Conservation (phyloP, 2,329 filamentous ascomycete species). For the Purpureocillium takamizusanense region DNA sequence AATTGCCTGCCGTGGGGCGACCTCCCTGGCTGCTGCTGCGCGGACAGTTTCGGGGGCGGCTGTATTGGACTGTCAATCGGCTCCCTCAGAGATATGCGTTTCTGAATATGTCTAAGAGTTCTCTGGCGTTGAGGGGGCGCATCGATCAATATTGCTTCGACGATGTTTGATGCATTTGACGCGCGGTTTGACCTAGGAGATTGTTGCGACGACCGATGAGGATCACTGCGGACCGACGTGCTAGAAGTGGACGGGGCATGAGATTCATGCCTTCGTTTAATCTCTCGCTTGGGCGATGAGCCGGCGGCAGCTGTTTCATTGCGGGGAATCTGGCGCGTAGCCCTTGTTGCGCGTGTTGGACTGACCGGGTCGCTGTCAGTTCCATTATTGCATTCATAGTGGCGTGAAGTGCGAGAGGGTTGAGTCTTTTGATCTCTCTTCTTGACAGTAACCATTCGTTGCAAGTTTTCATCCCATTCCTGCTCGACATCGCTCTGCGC, state of each 20-base stretch:
- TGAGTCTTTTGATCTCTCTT: constrained; percentile 25
- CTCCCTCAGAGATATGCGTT: constrained; percentile 42
- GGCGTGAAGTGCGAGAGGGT: too few species aligned
- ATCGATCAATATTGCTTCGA: constrained; percentile 50
- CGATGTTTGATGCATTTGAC: constrained; percentile 35
- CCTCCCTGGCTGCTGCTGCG: constrained; percentile 7
- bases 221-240: constrained; percentile 31
- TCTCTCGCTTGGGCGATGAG: constrained; percentile 20
- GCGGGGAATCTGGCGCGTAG: constrained; percentile 36
- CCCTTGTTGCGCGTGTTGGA: constrained; percentile 43
- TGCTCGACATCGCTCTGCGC: constrained; percentile 37
- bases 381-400: too few species aligned
- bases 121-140: constrained; percentile 33
- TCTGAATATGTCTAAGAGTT: constrained; percentile 53
- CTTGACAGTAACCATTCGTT: constrained; percentile 44
- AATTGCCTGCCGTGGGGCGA: constrained; percentile 18
- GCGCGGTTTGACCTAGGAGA: constrained; percentile 42
- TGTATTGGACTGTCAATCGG: constrained; percentile 16
- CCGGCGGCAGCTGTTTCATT: constrained; percentile 29
- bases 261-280: constrained; percentile 10
- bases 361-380: constrained; percentile 23
- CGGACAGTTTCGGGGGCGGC: too few species aligned
- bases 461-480: constrained; percentile 46
- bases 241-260: constrained; percentile 26
- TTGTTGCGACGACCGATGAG: constrained; percentile 41